Conservation (phyloP, 192 early-diverging fungal species). For the Allomyces javanicus region DNA sequence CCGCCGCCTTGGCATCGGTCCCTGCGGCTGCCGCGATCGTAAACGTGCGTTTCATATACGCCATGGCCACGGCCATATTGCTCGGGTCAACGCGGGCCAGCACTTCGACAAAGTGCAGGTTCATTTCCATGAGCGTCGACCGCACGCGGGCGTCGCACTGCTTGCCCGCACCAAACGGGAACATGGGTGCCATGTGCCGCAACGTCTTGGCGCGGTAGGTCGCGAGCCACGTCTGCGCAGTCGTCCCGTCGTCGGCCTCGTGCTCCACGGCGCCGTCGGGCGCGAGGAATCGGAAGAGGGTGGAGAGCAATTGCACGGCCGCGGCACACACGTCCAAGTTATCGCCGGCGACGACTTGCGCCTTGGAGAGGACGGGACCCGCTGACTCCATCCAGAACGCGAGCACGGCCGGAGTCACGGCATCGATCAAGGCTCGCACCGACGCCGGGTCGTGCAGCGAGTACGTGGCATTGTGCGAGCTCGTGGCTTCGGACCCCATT, state of each 20-base stretch:
- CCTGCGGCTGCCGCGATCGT: not conserved
- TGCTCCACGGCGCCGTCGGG: not conserved
- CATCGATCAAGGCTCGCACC: not conserved
- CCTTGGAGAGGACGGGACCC: not conserved
- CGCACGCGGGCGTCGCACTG: not conserved
- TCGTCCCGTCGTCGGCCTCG: not conserved
- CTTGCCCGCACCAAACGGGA: not conserved
- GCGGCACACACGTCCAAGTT: not conserved
- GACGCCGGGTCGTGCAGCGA: not conserved
- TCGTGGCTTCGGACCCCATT: not conserved
- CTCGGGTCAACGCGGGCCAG: not conserved
- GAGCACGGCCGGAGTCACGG: not conserved
- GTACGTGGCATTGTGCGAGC: not conserved
- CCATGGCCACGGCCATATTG: not conserved
- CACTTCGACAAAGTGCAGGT: not conserved
- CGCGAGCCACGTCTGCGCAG: not conserved
- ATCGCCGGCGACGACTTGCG: not conserved
- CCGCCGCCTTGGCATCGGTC: not conserved
- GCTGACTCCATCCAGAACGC: not conserved
- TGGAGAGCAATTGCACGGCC: not conserved
- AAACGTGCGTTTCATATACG: not conserved
- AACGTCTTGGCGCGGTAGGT: not conserved
- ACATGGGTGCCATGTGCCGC: not conserved
- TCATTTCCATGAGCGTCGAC: not conserved
- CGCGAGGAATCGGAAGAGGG: not conserved